Percentiles rank a stretch among this genome's conserved stretches.
These are phyloP conservation scores for Lactarius trivialis DNA, from an alignment of 768 basidiomycete species.

Conservation along the genomic window DNA sequence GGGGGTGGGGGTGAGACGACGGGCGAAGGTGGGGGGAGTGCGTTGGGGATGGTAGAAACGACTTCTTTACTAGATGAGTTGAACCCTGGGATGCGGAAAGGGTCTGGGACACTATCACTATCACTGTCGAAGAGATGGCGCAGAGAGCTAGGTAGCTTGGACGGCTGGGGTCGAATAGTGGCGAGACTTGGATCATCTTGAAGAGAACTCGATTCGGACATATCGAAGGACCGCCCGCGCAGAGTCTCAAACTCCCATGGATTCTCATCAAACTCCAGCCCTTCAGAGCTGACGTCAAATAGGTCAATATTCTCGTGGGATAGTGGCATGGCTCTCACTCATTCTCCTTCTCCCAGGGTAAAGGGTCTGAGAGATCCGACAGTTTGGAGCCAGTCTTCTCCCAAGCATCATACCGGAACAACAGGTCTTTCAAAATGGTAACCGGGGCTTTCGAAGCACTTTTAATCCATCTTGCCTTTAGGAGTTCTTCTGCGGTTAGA, in stretches of 20 bases:
- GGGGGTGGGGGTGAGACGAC: slow-evolving; percentile 36
- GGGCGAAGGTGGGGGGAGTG: slow-evolving; percentile 26
- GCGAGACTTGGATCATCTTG: slow-evolving; percentile 26
- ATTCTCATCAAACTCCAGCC: slow-evolving; percentile 29
- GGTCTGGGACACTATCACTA: slow-evolving; percentile 31
- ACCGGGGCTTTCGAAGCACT: slow-evolving; percentile 58
- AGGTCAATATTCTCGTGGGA: slow-evolving; percentile 21
- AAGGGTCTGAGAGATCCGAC: slow-evolving; percentile 47
- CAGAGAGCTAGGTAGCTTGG: slow-evolving; percentile 66
- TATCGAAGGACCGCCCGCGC: slow-evolving; percentile 34
- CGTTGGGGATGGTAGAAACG: slow-evolving; percentile 24
- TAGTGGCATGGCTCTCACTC: slow-evolving; percentile 28
- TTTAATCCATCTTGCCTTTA: slow-evolving; percentile 88
- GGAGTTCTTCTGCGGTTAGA: slow-evolving; percentile 80
- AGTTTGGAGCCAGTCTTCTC: slow-evolving; percentile 35
- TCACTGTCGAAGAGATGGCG: slow-evolving; percentile 72
- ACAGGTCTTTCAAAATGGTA: slow-evolving; percentile 69
- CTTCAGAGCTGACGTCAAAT: slow-evolving; percentile 22
- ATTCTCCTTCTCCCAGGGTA: slow-evolving; percentile 69
- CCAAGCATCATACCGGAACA: slow-evolving; percentile 73
- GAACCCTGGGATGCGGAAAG: slow-evolving; percentile 38
- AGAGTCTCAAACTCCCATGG: slow-evolving; percentile 78
- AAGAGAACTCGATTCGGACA: not conserved
- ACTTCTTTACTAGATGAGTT: slow-evolving; percentile 18
- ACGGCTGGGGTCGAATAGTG: slow-evolving; percentile 47